Evolutionary conservation across 139 green algal species (phyloP).

Genomic region (Ulvella scutata): DNA sequence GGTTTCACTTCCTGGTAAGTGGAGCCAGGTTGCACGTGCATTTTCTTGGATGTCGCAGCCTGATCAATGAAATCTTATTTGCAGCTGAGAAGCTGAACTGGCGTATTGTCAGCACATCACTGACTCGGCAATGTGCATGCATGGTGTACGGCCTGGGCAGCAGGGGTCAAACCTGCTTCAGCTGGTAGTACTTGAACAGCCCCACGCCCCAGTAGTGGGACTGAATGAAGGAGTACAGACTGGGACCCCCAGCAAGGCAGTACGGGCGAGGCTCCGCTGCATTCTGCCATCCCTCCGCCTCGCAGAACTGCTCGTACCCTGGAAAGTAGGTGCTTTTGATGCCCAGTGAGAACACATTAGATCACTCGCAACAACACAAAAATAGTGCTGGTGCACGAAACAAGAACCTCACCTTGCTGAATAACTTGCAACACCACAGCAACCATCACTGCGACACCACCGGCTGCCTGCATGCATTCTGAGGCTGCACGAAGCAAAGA

Average conservation of each 20-base stretch:
- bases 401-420: background rate
- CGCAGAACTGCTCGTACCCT: background rate
- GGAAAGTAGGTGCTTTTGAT: too few relatives aligned
- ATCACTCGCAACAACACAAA: too few relatives aligned
- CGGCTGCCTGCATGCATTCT: background rate
- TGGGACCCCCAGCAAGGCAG: conserved; percentile 23
- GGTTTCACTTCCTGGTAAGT: too few relatives aligned
- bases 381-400: too few relatives aligned
- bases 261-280: conserved; percentile 24
- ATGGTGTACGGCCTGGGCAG: too few relatives aligned
- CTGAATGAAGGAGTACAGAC: conserved; percentile 69
- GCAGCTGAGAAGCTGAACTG: too few relatives aligned
- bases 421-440: background rate
- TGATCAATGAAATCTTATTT: too few relatives aligned
- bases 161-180: conserved; percentile 28
- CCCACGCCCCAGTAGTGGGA: conserved; percentile 75
- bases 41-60: too few relatives aligned
- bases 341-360: too few relatives aligned
- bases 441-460: background rate
- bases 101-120: too few relatives aligned
- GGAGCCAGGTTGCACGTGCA: too few relatives aligned
- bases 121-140: background rate
- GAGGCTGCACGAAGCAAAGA: background rate
- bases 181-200: conserved; percentile 50
- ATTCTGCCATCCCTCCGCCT: background rate